phyloP scores from a whole-genome alignment of 139 green algal species.

The Edaphochlamys debaryana region DNA sequence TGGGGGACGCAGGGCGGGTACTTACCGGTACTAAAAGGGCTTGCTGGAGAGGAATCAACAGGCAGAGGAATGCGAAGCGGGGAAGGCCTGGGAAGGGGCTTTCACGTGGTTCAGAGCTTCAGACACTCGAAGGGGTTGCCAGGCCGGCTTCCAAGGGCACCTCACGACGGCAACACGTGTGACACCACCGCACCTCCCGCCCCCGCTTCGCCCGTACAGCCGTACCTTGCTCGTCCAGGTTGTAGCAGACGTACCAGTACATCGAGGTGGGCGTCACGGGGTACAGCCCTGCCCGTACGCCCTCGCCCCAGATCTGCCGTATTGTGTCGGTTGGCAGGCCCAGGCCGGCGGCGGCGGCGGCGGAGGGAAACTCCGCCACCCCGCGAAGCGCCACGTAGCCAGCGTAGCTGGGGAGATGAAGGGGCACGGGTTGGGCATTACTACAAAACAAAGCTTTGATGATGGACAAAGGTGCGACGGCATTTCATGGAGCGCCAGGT shows the following conservation, averaged over 20 bases:
- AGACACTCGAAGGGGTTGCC: no score
- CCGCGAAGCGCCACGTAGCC: conserved; percentile 50
- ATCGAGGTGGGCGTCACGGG: conserved; percentile 53
- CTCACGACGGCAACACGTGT: no score
- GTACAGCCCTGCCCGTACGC: conserved; percentile 78
- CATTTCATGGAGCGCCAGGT: conserved; percentile 49
- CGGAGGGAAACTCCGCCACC: conserved; percentile 47
- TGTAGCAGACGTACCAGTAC: conserved; percentile 75
- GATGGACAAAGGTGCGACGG: no score
- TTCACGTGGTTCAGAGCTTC: no score
- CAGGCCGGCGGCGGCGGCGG: background rate
- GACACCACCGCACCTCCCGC: background rate
- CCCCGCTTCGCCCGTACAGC: background rate
- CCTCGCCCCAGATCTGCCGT: conserved; percentile 55
- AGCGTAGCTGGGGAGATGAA: conserved; percentile 12
- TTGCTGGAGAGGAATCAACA: no score
- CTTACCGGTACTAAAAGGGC: no score
- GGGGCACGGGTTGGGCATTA: no score
- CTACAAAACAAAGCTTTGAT: no score
- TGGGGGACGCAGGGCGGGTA: background rate
- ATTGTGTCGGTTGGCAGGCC: conserved; percentile 51
- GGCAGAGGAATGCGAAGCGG: background rate
- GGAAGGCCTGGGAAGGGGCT: background rate
- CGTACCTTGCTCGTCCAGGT: conserved; percentile 24
- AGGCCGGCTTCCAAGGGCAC: no score